Conservation (phyloP, 2,329 filamentous ascomycete species). For the Fusarium paranaense region DNA sequence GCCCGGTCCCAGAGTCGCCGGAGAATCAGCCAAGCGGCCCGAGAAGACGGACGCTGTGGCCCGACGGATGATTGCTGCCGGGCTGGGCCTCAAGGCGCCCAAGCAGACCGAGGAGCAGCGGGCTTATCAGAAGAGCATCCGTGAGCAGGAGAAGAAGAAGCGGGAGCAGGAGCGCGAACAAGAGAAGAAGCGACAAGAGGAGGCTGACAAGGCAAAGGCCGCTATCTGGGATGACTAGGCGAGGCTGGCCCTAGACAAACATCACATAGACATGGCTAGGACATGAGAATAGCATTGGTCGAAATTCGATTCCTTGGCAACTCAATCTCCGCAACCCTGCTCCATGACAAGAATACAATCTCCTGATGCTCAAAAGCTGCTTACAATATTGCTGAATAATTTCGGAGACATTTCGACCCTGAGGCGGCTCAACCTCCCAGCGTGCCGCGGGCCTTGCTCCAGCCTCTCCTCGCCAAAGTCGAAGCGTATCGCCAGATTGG, state of each 20-base stretch:
- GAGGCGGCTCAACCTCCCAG: background rate
- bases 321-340: background rate
- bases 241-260: background rate
- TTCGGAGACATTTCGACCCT: background rate
- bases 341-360: background rate
- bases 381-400: background rate
- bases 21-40: slow-evolving; percentile 61
- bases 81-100: slow-evolving; percentile 83
- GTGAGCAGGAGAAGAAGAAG: slow-evolving; percentile 85
- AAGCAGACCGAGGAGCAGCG: slow-evolving; percentile 88
- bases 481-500: background rate
- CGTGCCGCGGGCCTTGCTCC: background rate
- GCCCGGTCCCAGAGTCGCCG: slow-evolving; percentile 9
- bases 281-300: background rate
- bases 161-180: slow-evolving; percentile 78
- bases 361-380: background rate
- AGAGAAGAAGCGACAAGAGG: slow-evolving; percentile 69
- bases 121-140: slow-evolving; percentile 84
- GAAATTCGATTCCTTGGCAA: background rate
- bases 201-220: slow-evolving; percentile 80
- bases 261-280: background rate
- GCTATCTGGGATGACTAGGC: slow-evolving; percentile 84
- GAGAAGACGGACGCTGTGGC: slow-evolving; percentile 97
- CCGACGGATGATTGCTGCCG: slow-evolving; percentile 87
- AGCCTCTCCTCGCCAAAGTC: background rate